phyloP scores from a whole-genome alignment of 1,284 basidiomycete species.

The Marasmius sp. region DNA sequence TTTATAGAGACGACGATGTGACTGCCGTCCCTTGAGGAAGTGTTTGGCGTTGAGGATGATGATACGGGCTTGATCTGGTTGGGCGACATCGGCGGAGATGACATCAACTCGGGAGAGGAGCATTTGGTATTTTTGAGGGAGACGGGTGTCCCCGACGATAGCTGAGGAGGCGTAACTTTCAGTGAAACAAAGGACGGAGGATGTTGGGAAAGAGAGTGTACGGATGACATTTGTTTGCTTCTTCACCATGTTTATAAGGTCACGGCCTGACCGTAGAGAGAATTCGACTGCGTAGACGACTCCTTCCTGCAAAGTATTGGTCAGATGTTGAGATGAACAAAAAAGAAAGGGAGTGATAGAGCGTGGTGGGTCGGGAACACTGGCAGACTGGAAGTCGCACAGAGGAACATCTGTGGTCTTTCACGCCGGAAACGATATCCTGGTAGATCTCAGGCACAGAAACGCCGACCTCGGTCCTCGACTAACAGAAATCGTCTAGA shows the following conservation, averaged over 20 bases:
- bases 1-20: conserved; percentile 98
- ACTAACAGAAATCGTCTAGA: too few relatives aligned
- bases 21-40: conserved; percentile 95
- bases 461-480: too few relatives aligned
- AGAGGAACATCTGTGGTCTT: too few relatives aligned
- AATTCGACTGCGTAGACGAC: conserved; percentile 99
- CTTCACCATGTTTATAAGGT: conserved; percentile 99
- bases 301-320: conserved; percentile 65
- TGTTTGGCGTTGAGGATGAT: conserved; percentile 92
- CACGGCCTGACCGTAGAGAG: conserved; percentile 93
- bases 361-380: too few relatives aligned
- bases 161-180: conserved; percentile 61
- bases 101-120: conserved; percentile 91
- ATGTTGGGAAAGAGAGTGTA: conserved; percentile 41
- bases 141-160: conserved; percentile 95
- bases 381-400: too few relatives aligned
- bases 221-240: conserved; percentile 99
- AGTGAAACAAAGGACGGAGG: too few relatives aligned
- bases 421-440: too few relatives aligned
- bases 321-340: conserved; percentile 6
- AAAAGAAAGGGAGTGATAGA: too few relatives aligned
- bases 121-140: conserved; percentile 95
- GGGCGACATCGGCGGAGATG: conserved; percentile 97
- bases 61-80: conserved; percentile 98
- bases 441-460: too few relatives aligned